phyloP scores from a whole-genome alignment of 2,329 filamentous ascomycete species.

The Diaporthe sp. region DNA sequence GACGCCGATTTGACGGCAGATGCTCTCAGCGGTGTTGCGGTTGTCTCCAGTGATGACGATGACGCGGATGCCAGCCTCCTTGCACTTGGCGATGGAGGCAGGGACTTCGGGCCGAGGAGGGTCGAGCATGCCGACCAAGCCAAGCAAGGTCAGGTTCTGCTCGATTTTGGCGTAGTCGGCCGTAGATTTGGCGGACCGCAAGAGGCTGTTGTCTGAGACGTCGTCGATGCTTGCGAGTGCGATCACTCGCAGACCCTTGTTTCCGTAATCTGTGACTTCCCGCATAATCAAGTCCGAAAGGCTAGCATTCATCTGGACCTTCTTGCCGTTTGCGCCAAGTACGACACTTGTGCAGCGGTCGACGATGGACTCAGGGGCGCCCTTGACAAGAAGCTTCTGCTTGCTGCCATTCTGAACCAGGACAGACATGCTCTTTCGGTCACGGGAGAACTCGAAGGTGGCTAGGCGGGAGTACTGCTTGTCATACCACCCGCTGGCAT shows the following conservation, averaged over 20 bases:
- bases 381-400: conserved; percentile 93
- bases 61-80: conserved; percentile 92
- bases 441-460: conserved; percentile 96
- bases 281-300: conserved; percentile 79
- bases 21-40: conserved; percentile 96
- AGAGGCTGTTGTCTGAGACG: conserved; percentile 77
- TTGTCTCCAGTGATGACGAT: conserved; percentile 99
- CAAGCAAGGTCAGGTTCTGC: conserved; percentile 93
- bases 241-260: conserved; percentile 93
- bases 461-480: conserved; percentile 80
- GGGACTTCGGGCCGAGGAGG: conserved; percentile 94
- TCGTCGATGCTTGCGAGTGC: conserved; percentile 89
- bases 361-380: conserved; percentile 93
- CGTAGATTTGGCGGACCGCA: conserved; percentile 83
- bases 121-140: conserved; percentile 96
- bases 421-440: conserved; percentile 99
- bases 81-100: conserved; percentile 88
- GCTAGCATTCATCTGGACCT: conserved; percentile 78
- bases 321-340: conserved; percentile 83
- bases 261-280: conserved; percentile 91
- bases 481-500: conserved; percentile 89
- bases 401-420: conserved; percentile 79
- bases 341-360: conserved; percentile 90
- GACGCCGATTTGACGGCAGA: conserved; percentile 96
- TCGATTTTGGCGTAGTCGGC: conserved; percentile 89